phyloP scores from a whole-genome alignment of 75 land plant genomes.

The Sequoiadendron giganteum region DNA sequence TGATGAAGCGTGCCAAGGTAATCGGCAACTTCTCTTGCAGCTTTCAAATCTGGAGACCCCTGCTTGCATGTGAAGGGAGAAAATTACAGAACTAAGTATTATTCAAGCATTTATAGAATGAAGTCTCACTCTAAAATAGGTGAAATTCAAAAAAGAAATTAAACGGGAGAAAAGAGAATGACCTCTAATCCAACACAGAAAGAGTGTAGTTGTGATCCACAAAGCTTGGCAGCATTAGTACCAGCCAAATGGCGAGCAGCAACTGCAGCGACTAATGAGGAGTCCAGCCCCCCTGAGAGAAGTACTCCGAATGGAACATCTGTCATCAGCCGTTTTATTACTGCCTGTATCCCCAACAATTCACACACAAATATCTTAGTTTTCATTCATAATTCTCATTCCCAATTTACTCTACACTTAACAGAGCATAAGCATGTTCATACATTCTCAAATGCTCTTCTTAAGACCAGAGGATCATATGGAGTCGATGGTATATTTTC shows the following conservation, averaged over 20 bases:
- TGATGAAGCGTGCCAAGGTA: slow-evolving; percentile 87
- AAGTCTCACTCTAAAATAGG: too few species aligned
- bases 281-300: slow-evolving; percentile 92
- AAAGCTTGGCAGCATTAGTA: slow-evolving; percentile 71
- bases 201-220: slow-evolving; percentile 85
- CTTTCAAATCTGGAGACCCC: slow-evolving; percentile 97
- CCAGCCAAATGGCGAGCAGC: slow-evolving; percentile 63
- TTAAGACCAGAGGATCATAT: slow-evolving; percentile 40
- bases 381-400: not conserved
- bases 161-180: not conserved
- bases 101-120: too few species aligned
- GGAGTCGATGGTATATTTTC: slow-evolving; percentile 45
- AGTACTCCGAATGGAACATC: slow-evolving; percentile 99
- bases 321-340: slow-evolving; percentile 90
- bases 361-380: not conserved
- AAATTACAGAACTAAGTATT: not conserved
- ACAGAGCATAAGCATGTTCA: not conserved
- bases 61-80: slow-evolving; percentile 18
- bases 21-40: slow-evolving; percentile 90
- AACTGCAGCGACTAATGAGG: slow-evolving; percentile 90
- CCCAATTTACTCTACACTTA: not conserved
- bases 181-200: slow-evolving; percentile 95
- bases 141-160: not conserved
- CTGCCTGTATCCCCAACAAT: slow-evolving; percentile 52
- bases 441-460: slow-evolving; percentile 58